phyloP scores from a whole-genome alignment of 163 green algal genomes.

The Chloromonas sp. region DNA sequence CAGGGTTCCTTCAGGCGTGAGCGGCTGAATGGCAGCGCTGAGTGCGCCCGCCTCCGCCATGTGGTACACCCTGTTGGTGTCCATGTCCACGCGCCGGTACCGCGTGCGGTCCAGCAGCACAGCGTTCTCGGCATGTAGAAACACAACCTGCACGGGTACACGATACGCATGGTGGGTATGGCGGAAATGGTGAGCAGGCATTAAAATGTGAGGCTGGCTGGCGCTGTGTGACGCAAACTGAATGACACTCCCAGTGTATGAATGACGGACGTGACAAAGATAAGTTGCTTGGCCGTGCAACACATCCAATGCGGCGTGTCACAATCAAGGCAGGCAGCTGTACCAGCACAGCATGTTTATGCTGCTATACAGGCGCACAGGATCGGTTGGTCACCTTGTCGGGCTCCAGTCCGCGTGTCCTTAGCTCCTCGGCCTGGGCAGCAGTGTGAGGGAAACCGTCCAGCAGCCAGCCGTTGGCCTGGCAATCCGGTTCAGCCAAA shows the following conservation, averaged over 20 bases:
- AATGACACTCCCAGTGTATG: no score
- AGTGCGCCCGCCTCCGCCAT: constrained; percentile 26
- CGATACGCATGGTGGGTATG: no score
- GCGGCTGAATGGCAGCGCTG: constrained; percentile 22
- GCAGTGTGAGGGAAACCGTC: constrained; percentile 73
- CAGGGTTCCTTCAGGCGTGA: constrained; percentile 17
- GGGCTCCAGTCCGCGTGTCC: constrained; percentile 32
- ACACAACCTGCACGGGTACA: constrained; percentile 31
- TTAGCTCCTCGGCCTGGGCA: constrained; percentile 33
- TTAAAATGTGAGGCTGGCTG: no score
- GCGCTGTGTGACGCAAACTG: no score
- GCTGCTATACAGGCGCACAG: no score
- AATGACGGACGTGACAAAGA: no score
- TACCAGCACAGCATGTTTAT: no score
- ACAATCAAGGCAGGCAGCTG: no score
- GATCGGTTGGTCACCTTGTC: constrained; percentile 45
- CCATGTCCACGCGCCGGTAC: constrained; percentile 53
- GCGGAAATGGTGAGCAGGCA: no score
- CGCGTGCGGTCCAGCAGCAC: constrained; percentile 58
- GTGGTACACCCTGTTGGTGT: constrained; percentile 40
- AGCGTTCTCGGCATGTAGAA: constrained; percentile 46
- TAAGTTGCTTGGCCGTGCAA: constrained; percentile 2
- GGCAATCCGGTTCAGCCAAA: constrained; percentile 47
- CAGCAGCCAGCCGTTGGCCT: constrained; percentile 56
- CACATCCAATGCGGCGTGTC: no score